Evolutionary conservation across 2,329 filamentous ascomycete genomes (phyloP).

Genomic region (Bipolaris bicolor): DNA sequence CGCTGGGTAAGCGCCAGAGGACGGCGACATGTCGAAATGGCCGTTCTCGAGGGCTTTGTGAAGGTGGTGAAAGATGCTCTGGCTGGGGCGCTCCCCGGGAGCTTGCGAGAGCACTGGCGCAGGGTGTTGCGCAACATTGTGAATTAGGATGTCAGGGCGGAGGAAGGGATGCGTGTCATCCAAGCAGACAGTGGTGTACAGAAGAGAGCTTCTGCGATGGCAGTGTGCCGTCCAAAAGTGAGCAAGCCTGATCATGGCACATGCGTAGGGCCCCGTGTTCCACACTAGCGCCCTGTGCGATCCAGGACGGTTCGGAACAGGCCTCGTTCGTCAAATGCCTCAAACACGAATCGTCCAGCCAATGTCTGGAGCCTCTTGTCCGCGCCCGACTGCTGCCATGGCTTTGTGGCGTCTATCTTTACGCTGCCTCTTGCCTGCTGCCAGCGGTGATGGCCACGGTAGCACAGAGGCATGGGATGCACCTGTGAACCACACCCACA

Average conservation of each 20-base stretch:
- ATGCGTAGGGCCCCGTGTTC: constrained; percentile 26
- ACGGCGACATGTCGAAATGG: constrained; percentile 56
- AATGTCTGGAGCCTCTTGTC: constrained; percentile 1
- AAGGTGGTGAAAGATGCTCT: constrained; percentile 53
- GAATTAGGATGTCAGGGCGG: constrained; percentile 33
- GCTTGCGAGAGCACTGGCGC: constrained; percentile 68
- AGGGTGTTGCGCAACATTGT: constrained; percentile 76
- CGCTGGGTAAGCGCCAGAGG: constrained; percentile 55
- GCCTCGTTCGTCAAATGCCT: constrained; percentile 31
- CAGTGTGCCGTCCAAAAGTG: constrained; percentile 21
- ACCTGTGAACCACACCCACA: neutral
- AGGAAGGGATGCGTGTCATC: constrained; percentile 36
- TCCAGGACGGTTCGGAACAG: constrained; percentile 18
- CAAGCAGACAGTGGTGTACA: constrained; percentile 34
- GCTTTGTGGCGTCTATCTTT: neutral
- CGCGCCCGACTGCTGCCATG: neutral
- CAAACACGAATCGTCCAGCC: constrained; percentile 16
- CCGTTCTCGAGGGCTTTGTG: constrained; percentile 47
- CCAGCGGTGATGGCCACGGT: constrained; percentile 1
- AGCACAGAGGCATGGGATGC: neutral
- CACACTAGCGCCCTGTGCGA: constrained; percentile 25
- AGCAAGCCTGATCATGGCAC: constrained; percentile 21
- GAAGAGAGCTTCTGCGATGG: constrained; percentile 29
- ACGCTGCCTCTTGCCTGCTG: neutral
- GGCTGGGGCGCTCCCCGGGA: constrained; percentile 59